Evolutionary conservation across 306 rosid genomes (phyloP).

Genomic region (Spatholobus suberectus): DNA sequence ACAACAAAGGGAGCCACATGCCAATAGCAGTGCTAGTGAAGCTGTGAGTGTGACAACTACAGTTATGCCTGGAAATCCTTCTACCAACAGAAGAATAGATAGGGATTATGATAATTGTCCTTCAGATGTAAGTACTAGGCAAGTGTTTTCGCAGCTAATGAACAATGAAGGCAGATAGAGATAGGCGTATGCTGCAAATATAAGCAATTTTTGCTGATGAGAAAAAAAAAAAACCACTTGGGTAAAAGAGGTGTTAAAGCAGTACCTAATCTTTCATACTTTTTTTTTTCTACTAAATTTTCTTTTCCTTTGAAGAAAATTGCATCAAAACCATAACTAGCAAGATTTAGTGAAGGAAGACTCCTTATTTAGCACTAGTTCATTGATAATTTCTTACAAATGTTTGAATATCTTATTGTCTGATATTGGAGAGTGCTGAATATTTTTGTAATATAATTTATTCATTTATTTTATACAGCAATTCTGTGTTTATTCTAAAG

Average conservation of each 20-base stretch:
- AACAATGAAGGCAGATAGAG: conserved; percentile 88
- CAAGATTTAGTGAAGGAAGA: conserved; percentile 31
- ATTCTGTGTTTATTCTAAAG: conserved; percentile 9
- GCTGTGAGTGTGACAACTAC: conserved; percentile 35
- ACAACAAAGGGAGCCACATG: conserved; percentile 44
- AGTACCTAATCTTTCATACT: background rate
- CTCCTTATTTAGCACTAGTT: conserved; percentile 21
- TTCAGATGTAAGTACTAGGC: conserved; percentile 69
- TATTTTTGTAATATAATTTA: conserved; percentile 5
- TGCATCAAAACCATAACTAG: conserved; percentile 30
- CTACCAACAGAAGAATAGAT: conserved; percentile 44
- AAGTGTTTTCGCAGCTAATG: conserved; percentile 90
- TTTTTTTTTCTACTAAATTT: background rate
- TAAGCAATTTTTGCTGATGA: conserved; percentile 25
- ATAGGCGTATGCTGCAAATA: conserved; percentile 37
- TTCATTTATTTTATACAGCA: conserved; percentile 1
- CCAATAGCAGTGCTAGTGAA: conserved; percentile 25
- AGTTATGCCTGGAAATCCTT: conserved; percentile 42
- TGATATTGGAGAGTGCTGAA: conserved; percentile 28
- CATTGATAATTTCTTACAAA: background rate
- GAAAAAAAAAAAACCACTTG: background rate
- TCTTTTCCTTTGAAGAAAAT: conserved; percentile 20
- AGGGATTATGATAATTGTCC: conserved; percentile 50
- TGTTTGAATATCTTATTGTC: background rate
- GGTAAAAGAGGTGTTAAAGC: conserved; percentile 36